Evolutionary conservation across 495 filamentous ascomycete species (phyloP), one percentile per base, ranked within the genome.

Genomic region (Penicillium dipodomyicola): DNA sequence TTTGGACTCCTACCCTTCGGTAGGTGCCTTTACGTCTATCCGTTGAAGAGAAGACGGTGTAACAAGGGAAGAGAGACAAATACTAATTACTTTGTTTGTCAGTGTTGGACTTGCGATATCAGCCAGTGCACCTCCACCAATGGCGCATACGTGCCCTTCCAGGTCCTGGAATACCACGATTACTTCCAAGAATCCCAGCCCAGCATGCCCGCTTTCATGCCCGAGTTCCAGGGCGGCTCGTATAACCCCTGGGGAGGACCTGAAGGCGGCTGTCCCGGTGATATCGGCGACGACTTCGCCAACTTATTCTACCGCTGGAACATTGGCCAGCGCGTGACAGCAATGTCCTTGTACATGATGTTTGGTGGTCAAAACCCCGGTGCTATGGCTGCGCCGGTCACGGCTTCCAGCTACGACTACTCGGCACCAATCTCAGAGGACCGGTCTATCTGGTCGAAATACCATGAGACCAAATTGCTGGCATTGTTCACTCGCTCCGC

Each of bases 241-340:
- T 86, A 82, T 57, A 84, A 84, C 62, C 82, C 82, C 12, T 86
- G 83, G 83, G 80, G 77, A 35, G 80, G 80, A 11, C 81, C 83
- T 0, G 70, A 80, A 56, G 83, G 81, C 20, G 75, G 71, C 14
- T 80, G 78, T 47, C 73, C 75, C 39, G 74, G 78, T 35, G 61
- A 75, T 40, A 75, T 77, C 52, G 56, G 68, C 57, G 62, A 79
- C 10, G 76, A 77, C 44, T 84, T 83, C 59, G 81, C 80, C n/a
- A 84, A 85, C 46, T 58, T 85, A 10, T 84, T 81, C 69, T 86
- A 85, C 57, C 70, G 81, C 0, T 78, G 82, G 64, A 77, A 81
- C 49, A 79, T 85, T 55, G 80, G 71, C 11, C 80, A 84, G 65
- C 68, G 79, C 23, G 70, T 79, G 5, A 83, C 80, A 3, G 69